Evolutionary conservation across 371 early-diverging fungal species (phyloP).

Genomic region (Mucor velutinosus): DNA sequence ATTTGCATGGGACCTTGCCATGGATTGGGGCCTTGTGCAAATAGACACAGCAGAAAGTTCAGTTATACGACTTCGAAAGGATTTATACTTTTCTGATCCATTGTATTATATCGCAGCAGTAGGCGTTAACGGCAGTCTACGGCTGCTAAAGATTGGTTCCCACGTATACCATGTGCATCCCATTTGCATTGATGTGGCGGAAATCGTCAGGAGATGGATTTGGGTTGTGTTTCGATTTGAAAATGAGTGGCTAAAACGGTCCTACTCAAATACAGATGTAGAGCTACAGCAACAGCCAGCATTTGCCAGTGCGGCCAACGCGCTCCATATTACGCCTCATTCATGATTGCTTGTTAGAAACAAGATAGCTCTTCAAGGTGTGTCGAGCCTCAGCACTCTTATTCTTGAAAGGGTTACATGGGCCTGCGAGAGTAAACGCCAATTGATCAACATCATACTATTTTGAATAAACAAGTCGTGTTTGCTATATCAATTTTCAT

Average conservation of each 20-base stretch:
- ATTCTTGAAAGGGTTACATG: no score
- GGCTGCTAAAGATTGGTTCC: conserved; percentile 62
- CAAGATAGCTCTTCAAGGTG: no score
- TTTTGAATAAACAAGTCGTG: no score
- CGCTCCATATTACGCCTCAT: background rate
- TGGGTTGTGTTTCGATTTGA: conserved; percentile 90
- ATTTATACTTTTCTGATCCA: background rate
- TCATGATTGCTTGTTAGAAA: background rate
- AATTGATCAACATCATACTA: no score
- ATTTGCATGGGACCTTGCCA: conserved; percentile 85
- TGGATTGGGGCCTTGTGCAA: conserved; percentile 84
- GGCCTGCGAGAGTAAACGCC: no score
- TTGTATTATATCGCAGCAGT: background rate
- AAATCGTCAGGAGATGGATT: conserved; percentile 82
- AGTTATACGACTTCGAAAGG: background rate
- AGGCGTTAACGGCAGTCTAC: conserved; percentile 27
- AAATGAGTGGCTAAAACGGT: conserved; percentile 66
- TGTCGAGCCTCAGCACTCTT: no score
- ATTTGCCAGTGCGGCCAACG: background rate
- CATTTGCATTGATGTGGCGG: conserved; percentile 72
- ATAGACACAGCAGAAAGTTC: background rate
- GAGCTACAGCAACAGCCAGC: background rate
- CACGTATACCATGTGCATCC: conserved; percentile 49
- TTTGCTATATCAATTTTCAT: no score
- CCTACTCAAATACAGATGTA: background rate